Percentiles rank a stretch among this genome's conserved stretches.
Evolutionary conservation across 148 eudicot genomes (phyloP).

Genomic region (Vaccinium darrowii): DNA sequence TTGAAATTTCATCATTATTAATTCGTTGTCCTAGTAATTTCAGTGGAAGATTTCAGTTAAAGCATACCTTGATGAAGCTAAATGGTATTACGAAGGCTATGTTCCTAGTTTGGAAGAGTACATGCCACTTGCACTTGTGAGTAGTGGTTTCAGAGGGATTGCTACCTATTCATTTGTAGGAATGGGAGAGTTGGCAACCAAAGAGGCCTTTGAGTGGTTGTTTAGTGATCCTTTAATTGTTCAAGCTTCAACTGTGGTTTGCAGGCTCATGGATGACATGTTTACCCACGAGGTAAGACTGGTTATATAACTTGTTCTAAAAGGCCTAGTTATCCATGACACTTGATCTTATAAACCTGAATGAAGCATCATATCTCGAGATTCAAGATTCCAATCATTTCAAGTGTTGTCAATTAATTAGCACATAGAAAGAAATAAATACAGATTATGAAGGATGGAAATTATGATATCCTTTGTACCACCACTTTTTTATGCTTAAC

Average conservation of each 20-base stretch:
- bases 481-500: not conserved
- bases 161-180: constrained; percentile 27
- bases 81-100: constrained; percentile 32
- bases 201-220: constrained; percentile 40
- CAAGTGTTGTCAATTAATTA: too few species aligned
- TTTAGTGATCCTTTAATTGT: constrained; percentile 28
- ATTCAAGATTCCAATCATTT: too few species aligned
- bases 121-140: constrained; percentile 26
- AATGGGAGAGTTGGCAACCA: constrained; percentile 34
- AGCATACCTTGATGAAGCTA: constrained; percentile 37
- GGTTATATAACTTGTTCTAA: too few species aligned
- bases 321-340: too few species aligned
- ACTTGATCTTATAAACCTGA: too few species aligned
- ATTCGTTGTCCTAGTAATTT: not conserved
- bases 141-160: constrained; percentile 14
- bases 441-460: too few species aligned
- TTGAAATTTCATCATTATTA: too few species aligned
- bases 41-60: constrained; percentile 21
- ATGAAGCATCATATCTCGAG: too few species aligned
- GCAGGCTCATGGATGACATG: constrained; percentile 37
- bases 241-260: constrained; percentile 22
- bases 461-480: too few species aligned
- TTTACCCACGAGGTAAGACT: constrained; percentile 35
- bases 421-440: too few species aligned
- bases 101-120: constrained; percentile 26